These are phyloP conservation scores for Polyporus arcularius DNA, from an alignment of 768 basidiomycete genomes.

Conservation along the genomic window DNA sequence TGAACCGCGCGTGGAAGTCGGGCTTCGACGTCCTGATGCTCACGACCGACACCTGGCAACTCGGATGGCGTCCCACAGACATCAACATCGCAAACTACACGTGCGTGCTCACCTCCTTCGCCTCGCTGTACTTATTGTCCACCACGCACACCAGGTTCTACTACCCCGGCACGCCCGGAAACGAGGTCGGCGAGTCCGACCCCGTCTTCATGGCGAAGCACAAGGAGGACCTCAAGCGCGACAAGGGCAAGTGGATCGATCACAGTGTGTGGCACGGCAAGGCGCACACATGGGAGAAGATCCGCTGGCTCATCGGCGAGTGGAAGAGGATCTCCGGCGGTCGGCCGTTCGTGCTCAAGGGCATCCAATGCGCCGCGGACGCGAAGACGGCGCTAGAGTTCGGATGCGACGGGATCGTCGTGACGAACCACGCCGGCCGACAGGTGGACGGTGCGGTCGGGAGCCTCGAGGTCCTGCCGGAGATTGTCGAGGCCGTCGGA, in stretches of 20 bases:
- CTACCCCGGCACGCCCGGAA: conserved; percentile 36
- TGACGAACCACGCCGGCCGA: conserved; percentile 56
- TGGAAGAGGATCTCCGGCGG: conserved; percentile 51
- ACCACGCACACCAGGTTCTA: conserved; percentile 35
- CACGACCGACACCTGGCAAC: conserved; percentile 52
- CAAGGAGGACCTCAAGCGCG: conserved; percentile 39
- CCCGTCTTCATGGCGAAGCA: conserved; percentile 53
- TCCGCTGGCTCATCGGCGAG: conserved; percentile 49
- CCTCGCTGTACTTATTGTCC: not conserved
- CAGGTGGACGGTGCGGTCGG: conserved; percentile 59
- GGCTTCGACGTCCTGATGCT: conserved; percentile 51
- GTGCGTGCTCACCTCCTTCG: conserved; percentile 22
- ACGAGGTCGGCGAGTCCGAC: conserved; percentile 48
- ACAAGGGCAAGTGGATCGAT: conserved; percentile 52
- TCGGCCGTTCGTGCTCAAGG: conserved; percentile 56
- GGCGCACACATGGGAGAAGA: conserved; percentile 53
- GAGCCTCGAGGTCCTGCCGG: conserved; percentile 51
- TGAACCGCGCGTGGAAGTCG: conserved; percentile 46
- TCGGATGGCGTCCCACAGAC: conserved; percentile 51
- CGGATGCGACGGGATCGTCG: conserved; percentile 57
- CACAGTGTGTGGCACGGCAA: conserved; percentile 51
- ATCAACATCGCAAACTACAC: conserved; percentile 53
- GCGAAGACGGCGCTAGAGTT: conserved; percentile 47
- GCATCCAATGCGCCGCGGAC: conserved; percentile 50
- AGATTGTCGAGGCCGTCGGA: conserved; percentile 52